phyloP scores from a whole-genome alignment of 2,329 filamentous ascomycete genomes.

The Neopestalotiopsis rosae region DNA sequence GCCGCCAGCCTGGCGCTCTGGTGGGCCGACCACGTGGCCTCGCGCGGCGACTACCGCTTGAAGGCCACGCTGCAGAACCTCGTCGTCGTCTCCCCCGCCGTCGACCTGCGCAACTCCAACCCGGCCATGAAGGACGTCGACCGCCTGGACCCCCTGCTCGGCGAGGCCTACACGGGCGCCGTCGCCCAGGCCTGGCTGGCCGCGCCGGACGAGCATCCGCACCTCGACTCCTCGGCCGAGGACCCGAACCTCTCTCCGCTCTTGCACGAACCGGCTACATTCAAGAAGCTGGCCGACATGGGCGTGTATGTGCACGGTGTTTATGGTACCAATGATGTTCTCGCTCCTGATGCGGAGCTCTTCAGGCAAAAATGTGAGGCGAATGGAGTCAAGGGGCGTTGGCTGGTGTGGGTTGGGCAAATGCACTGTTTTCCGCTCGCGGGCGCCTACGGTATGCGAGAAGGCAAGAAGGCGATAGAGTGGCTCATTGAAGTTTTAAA shows the following conservation, averaged over 20 bases:
- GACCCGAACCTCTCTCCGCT: conserved; percentile 54
- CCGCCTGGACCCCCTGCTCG: conserved; percentile 51
- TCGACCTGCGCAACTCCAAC: conserved; percentile 51
- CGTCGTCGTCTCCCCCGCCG: conserved; percentile 25
- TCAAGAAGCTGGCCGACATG: conserved; percentile 45
- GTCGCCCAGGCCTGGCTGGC: conserved; percentile 48
- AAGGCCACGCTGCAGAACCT: conserved; percentile 18
- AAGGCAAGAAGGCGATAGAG: conserved; percentile 49
- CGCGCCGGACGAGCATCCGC: conserved; percentile 38
- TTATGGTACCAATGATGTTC: conserved; percentile 56
- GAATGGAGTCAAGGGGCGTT: conserved; percentile 52
- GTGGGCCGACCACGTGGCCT: conserved; percentile 33
- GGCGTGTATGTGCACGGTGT: conserved; percentile 57
- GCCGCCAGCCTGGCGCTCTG: conserved; percentile 40
- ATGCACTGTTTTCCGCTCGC: conserved; percentile 65
- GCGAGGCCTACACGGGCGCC: conserved; percentile 42
- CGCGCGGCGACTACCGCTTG: conserved; percentile 37
- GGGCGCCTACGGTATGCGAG: conserved; percentile 51
- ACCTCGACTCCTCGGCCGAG: conserved; percentile 5
- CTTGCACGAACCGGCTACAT: conserved; percentile 12
- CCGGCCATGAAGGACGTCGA: conserved; percentile 46
- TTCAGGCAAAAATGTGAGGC: conserved; percentile 52
- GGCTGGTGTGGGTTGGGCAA: conserved; percentile 64
- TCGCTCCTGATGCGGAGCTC: conserved; percentile 55
- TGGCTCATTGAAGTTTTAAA: conserved; percentile 46